phyloP scores from a whole-genome alignment of 73 alveolate species.

The Symbiodinium natans region DNA sequence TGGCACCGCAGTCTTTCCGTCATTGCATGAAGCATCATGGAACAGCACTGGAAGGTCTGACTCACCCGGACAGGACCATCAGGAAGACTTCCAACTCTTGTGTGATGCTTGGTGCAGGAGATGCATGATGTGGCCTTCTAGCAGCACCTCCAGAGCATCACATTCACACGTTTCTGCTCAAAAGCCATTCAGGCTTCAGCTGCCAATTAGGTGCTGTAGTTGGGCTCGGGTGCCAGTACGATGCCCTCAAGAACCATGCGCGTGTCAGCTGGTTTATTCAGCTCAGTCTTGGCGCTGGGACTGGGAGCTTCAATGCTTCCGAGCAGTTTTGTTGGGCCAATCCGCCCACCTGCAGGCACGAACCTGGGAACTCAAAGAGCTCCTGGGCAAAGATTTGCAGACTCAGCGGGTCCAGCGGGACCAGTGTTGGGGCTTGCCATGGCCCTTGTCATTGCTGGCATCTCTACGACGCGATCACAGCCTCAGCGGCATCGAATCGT shows the following conservation, averaged over 20 bases:
- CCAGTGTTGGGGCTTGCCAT: constrained; percentile 23
- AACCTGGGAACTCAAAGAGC: constrained; percentile 16
- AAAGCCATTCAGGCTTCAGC: constrained; percentile 16
- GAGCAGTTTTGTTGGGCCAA: constrained; percentile 70
- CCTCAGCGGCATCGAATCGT: constrained; percentile 4
- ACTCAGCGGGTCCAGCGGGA: constrained; percentile 6
- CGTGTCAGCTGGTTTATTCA: not conserved
- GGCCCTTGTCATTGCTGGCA: constrained; percentile 47
- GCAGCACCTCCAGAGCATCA: no score
- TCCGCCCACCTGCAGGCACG: constrained; percentile 12
- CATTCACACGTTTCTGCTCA: no score
- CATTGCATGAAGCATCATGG: no score
- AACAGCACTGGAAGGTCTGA: not conserved
- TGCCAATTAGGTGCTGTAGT: constrained; percentile 7
- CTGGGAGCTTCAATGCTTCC: constrained; percentile 4
- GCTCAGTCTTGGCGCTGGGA: constrained; percentile 23
- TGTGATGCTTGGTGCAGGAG: not conserved
- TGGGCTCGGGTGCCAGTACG: constrained; percentile 7
- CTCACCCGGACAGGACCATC: not conserved
- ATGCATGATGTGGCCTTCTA: no score
- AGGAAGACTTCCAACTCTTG: not conserved
- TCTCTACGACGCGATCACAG: constrained; percentile 14
- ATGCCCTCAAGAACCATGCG: constrained; percentile 27
- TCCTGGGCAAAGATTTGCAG: not conserved
- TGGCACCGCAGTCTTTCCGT: no score